These are phyloP conservation scores for Podila verticillata DNA, from an alignment of 192 early-diverging fungal species.

Conservation along the genomic window DNA sequence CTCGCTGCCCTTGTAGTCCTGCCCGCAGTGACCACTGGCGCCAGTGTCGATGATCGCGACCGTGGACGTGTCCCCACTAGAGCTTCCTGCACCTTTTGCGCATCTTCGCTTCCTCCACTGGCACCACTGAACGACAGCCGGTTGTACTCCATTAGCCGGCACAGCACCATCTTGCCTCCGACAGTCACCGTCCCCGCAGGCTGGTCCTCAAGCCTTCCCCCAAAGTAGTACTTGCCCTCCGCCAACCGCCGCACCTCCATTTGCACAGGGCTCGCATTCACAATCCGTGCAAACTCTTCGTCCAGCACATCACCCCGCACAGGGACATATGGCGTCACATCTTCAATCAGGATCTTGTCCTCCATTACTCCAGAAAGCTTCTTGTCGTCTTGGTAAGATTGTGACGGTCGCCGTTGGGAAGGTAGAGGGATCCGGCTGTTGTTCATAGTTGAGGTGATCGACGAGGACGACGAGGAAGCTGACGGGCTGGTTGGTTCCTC, in stretches of 20 bases:
- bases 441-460: constrained; percentile 12
- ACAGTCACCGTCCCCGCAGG: constrained; percentile 11
- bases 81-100: constrained; percentile 14
- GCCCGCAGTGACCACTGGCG: neutral
- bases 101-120: neutral
- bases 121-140: neutral
- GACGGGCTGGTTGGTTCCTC: constrained; percentile 32
- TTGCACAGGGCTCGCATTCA: constrained; percentile 56
- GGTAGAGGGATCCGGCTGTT: constrained; percentile 1
- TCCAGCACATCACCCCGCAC: constrained; percentile 62
- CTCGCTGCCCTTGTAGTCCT: neutral
- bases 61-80: constrained; percentile 12
- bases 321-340: constrained; percentile 45
- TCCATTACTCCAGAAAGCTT: constrained; percentile 13
- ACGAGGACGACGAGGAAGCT: constrained; percentile 24
- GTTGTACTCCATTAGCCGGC: constrained; percentile 59
- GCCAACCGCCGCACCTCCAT: constrained; percentile 57
- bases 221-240: constrained; percentile 49
- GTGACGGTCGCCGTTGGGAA: neutral
- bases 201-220: constrained; percentile 47
- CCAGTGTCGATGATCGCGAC: neutral
- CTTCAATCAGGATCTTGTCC: constrained; percentile 3
- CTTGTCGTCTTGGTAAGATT: neutral
- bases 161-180: constrained; percentile 55
- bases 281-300: constrained; percentile 57